phyloP scores from a whole-genome alignment of 306 rosid genomes.

The Prosopis cineraria region DNA sequence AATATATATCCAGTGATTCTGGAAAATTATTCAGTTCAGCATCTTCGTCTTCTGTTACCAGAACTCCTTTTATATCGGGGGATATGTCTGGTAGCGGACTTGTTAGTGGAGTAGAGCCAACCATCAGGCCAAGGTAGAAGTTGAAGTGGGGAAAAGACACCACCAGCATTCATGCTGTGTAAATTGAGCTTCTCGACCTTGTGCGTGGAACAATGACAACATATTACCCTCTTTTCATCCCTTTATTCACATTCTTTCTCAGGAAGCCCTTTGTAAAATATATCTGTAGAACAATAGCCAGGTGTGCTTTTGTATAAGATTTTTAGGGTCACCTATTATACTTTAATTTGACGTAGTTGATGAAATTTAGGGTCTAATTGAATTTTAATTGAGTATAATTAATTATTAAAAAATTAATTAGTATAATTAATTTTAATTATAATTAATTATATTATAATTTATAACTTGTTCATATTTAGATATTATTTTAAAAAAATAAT shows the following conservation, averaged over 20 bases:
- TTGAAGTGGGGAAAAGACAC: not conserved
- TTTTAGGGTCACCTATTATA: not conserved
- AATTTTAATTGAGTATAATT: no score
- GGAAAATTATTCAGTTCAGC: constrained; percentile 45
- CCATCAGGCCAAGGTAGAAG: constrained; percentile 83
- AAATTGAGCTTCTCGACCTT: not conserved
- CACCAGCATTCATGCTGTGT: not conserved
- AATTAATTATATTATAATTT: no score
- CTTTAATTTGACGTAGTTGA: not conserved
- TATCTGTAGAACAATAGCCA: not conserved
- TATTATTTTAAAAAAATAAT: no score
- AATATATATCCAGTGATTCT: constrained; percentile 32
- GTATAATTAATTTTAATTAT: no score
- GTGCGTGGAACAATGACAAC: constrained; percentile 25
- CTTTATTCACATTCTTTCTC: constrained; percentile 21
- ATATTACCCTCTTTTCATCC: constrained; percentile 7
- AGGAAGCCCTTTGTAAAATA: constrained; percentile 18
- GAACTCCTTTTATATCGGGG: constrained; percentile 55
- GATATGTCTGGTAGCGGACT: constrained; percentile 87
- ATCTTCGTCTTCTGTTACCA: constrained; percentile 63
- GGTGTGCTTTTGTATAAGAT: not conserved
- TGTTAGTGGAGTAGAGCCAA: constrained; percentile 75
- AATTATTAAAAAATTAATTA: no score
- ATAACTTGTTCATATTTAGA: no score
- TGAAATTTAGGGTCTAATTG: no score